A percentile compares a stretch with the other conserved stretches of the same genome.
phyloP scores from a whole-genome alignment of 805 yeast genomes.

The Wickerhamiella nectarea region DNA sequence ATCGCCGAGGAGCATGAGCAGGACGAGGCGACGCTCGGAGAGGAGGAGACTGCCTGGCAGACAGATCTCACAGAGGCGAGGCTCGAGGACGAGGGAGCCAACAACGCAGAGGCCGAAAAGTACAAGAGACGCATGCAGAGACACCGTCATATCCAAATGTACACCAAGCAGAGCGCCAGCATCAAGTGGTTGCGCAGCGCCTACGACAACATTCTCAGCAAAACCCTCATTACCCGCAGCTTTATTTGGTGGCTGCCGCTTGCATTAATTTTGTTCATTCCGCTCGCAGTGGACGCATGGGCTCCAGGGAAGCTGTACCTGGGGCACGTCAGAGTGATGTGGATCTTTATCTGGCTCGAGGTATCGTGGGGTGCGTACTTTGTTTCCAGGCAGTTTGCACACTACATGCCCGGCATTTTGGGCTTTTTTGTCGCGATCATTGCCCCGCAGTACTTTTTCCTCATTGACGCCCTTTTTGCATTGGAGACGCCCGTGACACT shows the following conservation, averaged over 20 bases:
- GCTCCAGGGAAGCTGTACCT: slow-evolving; percentile 20
- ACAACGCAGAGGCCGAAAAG: not conserved
- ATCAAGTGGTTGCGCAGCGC: slow-evolving; percentile 13
- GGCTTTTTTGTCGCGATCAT: slow-evolving; percentile 24
- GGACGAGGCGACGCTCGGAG: slow-evolving; percentile 3
- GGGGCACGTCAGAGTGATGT: slow-evolving; percentile 26
- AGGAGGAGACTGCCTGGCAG: slow-evolving; percentile 9
- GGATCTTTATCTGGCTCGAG: slow-evolving; percentile 31
- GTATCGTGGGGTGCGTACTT: slow-evolving; percentile 29
- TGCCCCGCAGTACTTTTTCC: slow-evolving; percentile 24
- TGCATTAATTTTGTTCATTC: slow-evolving; percentile 27
- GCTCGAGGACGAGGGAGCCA: slow-evolving; percentile 10
- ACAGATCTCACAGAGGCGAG: slow-evolving; percentile 18
- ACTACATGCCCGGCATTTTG: slow-evolving; percentile 23
- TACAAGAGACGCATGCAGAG: slow-evolving; percentile 13
- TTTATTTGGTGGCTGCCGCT: slow-evolving; percentile 29
- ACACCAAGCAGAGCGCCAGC: slow-evolving; percentile 11
- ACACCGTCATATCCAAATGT: slow-evolving; percentile 14
- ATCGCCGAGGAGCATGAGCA: slow-evolving; percentile 11
- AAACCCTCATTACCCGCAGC: slow-evolving; percentile 23
- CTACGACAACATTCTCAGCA: slow-evolving; percentile 13
- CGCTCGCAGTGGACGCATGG: slow-evolving; percentile 30
- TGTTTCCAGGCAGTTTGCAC: slow-evolving; percentile 26
- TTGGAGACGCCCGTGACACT: slow-evolving; percentile 26
- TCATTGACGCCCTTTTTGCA: slow-evolving; percentile 24